phyloP scores from a whole-genome alignment of 1,139 yeast genomes.

The Nadsonia starkeyi-henricii region DNA sequence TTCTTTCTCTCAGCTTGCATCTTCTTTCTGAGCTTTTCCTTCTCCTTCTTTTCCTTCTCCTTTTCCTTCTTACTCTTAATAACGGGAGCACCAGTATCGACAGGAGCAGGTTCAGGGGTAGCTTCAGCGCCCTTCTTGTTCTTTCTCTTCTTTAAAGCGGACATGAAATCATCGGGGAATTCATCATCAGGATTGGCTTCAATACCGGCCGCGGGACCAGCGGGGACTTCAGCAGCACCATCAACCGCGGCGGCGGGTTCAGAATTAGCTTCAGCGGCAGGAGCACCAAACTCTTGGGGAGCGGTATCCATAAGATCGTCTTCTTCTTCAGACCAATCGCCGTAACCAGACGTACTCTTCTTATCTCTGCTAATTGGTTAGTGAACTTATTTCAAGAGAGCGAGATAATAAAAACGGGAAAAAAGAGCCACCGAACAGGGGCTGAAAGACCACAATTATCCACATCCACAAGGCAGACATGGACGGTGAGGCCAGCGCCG shows the following conservation, averaged over 20 bases:
- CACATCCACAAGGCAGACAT: too few relatives aligned
- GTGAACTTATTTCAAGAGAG: constrained; percentile 7
- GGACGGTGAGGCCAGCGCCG: too few relatives aligned
- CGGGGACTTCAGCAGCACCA: constrained; percentile 12
- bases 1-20: constrained; percentile 82
- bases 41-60: constrained; percentile 94
- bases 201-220: constrained; percentile 28
- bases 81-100: constrained; percentile 39
- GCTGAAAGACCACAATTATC: too few relatives aligned
- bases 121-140: constrained; percentile 47
- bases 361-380: too few relatives aligned
- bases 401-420: not conserved
- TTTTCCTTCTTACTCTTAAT: constrained; percentile 90
- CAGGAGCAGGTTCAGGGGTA: constrained; percentile 22
- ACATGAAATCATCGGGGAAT: constrained; percentile 52
- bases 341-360: constrained; percentile 49
- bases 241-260: constrained; percentile 11
- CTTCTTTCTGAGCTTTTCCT: constrained; percentile 87
- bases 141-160: constrained; percentile 68
- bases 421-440: too few relatives aligned
- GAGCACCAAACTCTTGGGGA: constrained; percentile 40
- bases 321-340: constrained; percentile 73
- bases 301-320: constrained; percentile 40
- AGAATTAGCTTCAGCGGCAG: constrained; percentile 11
- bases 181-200: constrained; percentile 30